Base-by-base conservation (phyloP, 306 rosid genomes). In the Quercus ilex region DNA sequence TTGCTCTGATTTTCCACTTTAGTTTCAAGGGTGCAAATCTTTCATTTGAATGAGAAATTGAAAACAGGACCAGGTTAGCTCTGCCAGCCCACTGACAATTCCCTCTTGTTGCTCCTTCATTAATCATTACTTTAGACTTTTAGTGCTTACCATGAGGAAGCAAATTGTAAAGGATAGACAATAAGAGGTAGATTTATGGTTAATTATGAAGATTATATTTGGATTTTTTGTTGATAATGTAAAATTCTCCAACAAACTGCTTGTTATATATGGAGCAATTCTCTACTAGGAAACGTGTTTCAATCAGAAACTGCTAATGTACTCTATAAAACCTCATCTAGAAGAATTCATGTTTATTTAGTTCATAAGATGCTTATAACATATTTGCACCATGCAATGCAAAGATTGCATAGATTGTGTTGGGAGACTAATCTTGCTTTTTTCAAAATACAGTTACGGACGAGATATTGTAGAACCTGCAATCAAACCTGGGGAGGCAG, bases 401-500 rank as follows among this genome's bases (percentile, higher is more conserved):
- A 4, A 19, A 17, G 30, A 43, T 5, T 70, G 69, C 74, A 19
- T 53, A n/a, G 3, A 64, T 56, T 78, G 15, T 15, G 13, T 73
- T 74, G 46, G 80, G 46, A 55, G 70, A 79, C 79, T 14, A 58
- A 82, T 49, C 64, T 71, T 64, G 38, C 15, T 78, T 25, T 64
- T 71, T 21, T 79, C 76, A 59, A 70, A 67, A 87, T 7, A 19
- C 92, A 94, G 98, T 77, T 94, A 92, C 65, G 98, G 90, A 33
- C 83, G 98, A 76, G 97, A 94, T 85, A 65, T 85, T 79, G 98
- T 92, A 69, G 98, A 94, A 78, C 97, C 98, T 77, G 94, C 96
- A 62, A 77, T 94, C 80, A 94, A 94, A 85, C 97, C 98, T 20
- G 98, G 97, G 73, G 91, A 94, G 62, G 82, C 88, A 69, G 90